Evolutionary conservation across 2,329 filamentous ascomycete genomes (phyloP).

Genomic region (Nemania bipapillata): DNA sequence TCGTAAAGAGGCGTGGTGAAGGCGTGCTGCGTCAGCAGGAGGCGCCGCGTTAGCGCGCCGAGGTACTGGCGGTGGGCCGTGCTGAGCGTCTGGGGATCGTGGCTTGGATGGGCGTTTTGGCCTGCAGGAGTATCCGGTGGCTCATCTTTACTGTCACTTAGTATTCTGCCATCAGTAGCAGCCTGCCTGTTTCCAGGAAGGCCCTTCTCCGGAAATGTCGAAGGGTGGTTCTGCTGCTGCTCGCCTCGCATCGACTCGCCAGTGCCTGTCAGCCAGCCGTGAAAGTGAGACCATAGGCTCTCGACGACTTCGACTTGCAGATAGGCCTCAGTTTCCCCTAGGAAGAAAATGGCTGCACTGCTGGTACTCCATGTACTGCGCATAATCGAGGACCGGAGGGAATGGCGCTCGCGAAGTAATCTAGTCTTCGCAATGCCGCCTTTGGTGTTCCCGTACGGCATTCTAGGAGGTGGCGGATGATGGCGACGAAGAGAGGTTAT

Average conservation of each 20-base stretch:
- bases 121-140: conserved; percentile 2
- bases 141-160: not conserved
- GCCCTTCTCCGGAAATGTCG: conserved; percentile 7
- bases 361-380: conserved; percentile 90
- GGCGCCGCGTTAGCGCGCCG: conserved; percentile 69
- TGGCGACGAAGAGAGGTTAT: conserved; percentile 80
- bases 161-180: conserved; percentile 11
- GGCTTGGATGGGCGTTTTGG: conserved; percentile 52
- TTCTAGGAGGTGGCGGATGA: conserved; percentile 76
- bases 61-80: conserved; percentile 83
- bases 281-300: conserved; percentile 82
- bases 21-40: conserved; percentile 67
- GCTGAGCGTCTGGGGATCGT: conserved; percentile 87
- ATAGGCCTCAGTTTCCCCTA: conserved; percentile 87
- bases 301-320: conserved; percentile 89
- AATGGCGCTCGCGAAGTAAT: conserved; percentile 71
- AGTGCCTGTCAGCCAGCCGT: conserved; percentile 72
- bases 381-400: conserved; percentile 72
- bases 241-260: conserved; percentile 43
- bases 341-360: conserved; percentile 86
- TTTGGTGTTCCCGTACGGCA: conserved; percentile 69
- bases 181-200: not conserved
- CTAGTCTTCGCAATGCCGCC: conserved; percentile 69
- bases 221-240: conserved; percentile 25
- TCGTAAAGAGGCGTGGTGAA: conserved; percentile 74